Conservation (phyloP, 148 eudicot species). For the Vaccinium myrtillus region DNA sequence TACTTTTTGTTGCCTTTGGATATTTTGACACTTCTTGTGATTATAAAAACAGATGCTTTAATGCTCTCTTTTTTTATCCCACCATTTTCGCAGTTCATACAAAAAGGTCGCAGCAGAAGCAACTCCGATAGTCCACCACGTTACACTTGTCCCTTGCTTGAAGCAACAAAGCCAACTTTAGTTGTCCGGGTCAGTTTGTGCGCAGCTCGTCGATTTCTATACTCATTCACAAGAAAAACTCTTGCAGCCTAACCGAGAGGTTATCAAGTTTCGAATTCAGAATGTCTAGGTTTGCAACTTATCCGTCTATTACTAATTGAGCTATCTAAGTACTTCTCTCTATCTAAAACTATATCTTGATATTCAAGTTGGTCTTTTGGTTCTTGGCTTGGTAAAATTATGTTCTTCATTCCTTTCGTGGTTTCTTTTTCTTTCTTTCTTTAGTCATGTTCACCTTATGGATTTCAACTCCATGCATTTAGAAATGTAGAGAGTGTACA, state of each 20-base stretch:
- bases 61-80: not conserved
- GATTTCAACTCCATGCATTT: not conserved
- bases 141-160: not conserved
- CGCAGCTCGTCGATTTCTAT: too few relatives aligned
- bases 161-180: not conserved
- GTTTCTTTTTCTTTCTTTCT: not conserved
- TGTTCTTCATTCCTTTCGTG: not conserved
- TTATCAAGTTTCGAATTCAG: too few relatives aligned
- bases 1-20: not conserved
- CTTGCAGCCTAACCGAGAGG: too few relatives aligned
- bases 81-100: not conserved
- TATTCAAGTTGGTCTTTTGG: not conserved
- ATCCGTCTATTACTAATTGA: too few relatives aligned
- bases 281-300: too few relatives aligned
- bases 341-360: not conserved
- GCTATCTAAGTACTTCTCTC: too few relatives aligned
- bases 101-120: not conserved
- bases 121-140: not conserved
- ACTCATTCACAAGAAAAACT: too few relatives aligned
- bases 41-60: not conserved
- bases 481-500: not conserved
- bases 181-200: too few relatives aligned
- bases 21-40: not conserved
- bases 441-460: not conserved
- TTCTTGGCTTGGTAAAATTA: not conserved